Evolutionary conservation across 148 eudicot genomes (phyloP), one percentile per base, ranked within the genome.

Genomic region (Rhododendron simsii): DNA sequence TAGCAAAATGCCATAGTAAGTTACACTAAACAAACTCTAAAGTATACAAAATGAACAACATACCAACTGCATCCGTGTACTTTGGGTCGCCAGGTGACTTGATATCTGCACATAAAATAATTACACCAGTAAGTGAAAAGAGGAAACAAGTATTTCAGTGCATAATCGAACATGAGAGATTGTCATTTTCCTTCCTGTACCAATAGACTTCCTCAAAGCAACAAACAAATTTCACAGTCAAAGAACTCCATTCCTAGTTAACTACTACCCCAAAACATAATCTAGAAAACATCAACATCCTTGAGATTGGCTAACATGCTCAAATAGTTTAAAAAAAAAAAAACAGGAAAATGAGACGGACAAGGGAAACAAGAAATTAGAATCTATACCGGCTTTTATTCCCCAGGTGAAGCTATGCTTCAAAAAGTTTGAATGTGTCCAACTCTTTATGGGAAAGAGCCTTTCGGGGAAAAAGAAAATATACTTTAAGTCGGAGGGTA

Each of bases 21-120:
- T 23, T 81, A 18, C 47, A 35, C 83, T 35, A 35, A 35, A n/a
- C 65, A 81, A 80, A 80, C 11, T 39, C 44, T 33, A 53, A 53
- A 35, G 20, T 47, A 59, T 33, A 21, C 50, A 57, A 73, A 57
- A 75, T 55, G 20, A 82, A 81, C 8, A 87, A 39, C 92, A 78
- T 91, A 95, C 98, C 98, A 87, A 95, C 91, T 83, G 97, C 95
- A 83, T 95, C 98, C 91, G 88, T 91, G 84, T 86, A 93, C 92
- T 95, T 95, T 20, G 93, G 91, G 81, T 94, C 98, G n/a, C 90
- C 89, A 28, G 93, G 92, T 59, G 98, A 94, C 87, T 92, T 95
- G 35, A 92, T 77, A 91, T 95, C 98, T 95, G 96, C 92, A 87
- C 16, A 76, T 39, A 81, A 45, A 45, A 74, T 3, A 23, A 67